Base-by-base conservation (phyloP, 495 filamentous ascomycete genomes). In the Trichoderma erinaceum region DNA sequence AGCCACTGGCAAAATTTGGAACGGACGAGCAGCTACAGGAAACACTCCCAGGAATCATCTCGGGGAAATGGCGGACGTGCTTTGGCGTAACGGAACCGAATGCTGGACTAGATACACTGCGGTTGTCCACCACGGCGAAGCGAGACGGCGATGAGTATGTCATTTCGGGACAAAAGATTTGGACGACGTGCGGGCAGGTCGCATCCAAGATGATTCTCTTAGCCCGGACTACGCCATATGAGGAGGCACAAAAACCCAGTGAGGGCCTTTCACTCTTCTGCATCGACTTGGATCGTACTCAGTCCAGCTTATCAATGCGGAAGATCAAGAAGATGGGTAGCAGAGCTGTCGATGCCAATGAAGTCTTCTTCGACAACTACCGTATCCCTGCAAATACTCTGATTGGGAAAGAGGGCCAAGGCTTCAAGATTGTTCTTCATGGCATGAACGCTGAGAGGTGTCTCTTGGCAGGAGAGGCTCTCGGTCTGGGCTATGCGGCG, bases 361-460 rank as follows among this genome's bases (percentile, higher is more conserved):
- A 93, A 75, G 87, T 93, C 1, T 94, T 92, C 79, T 92, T 93
- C 75, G 89, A 92, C 71, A 84, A 87, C 68, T 94, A 91, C 74
- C 67, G 72, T 4, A 84, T 92, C 12, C 83, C 87, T 0, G 81
- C 77, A 2, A 80, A 87, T 65, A 77, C 85, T 0, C 77, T 91
- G 4, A 88, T 93, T 56, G 90, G 90, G 2, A 70, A 84, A 27
- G 90, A 92, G 72, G 86, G 85, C 52, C 79, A 90, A 67, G 90
- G 90, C 4, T 93, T 92, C 81, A 87, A 87, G 70, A 90, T 90
- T 68, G 79, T 93, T 48, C 81, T 93, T 7, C 90, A 92, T 75
- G 90, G 91, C 27, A 90, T 94, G 90, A 94, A 92, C 69, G 89
- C 90, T 6, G 91, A 94, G 75, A 85, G 90, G 38, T 90, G 88